phyloP scores from a whole-genome alignment of 83 land plant genomes.

The Diphasiastrum complanatum region DNA sequence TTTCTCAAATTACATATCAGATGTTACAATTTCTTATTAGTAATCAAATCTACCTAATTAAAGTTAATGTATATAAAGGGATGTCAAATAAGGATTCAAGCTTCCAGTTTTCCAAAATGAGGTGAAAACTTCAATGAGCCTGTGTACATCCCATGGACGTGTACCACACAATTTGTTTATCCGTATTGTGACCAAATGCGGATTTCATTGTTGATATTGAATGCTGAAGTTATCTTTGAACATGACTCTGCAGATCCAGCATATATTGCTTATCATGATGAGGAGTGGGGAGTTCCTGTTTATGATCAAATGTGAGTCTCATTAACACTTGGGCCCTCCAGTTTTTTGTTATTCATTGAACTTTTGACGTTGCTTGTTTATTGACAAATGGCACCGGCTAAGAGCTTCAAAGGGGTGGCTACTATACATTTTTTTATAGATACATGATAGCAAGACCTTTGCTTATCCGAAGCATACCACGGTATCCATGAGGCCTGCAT shows the following conservation, averaged over 20 bases:
- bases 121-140: no score
- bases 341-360: background rate
- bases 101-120: no score
- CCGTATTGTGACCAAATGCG: background rate
- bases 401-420: no score
- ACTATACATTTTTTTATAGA: no score
- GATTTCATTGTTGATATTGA: background rate
- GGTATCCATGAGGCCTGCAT: no score
- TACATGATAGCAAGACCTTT: no score
- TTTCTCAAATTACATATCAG: no score
- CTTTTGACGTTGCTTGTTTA: background rate
- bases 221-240: background rate
- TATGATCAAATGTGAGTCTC: conserved; percentile 18
- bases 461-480: no score
- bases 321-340: background rate
- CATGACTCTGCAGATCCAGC: conserved; percentile 13
- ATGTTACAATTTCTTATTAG: background rate
- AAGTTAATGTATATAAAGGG: background rate
- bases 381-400: no score
- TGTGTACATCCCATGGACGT: background rate
- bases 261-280: conserved; percentile 18
- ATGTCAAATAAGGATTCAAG: background rate
- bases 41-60: background rate
- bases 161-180: background rate
- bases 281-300: conserved; percentile 25